phyloP scores from a whole-genome alignment of 2,329 filamentous ascomycete genomes.

The Colletotrichum simmondsii region DNA sequence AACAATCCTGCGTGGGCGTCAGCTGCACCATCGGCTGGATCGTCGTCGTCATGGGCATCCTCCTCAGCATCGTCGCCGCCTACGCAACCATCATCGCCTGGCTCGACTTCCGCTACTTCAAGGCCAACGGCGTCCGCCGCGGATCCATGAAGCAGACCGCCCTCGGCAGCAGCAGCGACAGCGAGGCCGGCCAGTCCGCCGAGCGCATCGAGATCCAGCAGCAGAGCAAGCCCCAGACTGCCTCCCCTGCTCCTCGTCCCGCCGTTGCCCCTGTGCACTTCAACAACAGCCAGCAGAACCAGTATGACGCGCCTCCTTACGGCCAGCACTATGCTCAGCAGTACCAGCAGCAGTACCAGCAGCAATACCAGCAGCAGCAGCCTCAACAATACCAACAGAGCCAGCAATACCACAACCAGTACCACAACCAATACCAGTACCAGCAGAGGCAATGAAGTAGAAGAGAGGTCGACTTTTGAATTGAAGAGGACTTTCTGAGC shows the following conservation, averaged over 20 bases:
- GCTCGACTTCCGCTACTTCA: constrained; percentile 23
- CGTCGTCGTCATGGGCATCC: constrained; percentile 16
- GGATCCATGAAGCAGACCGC: constrained; percentile 4
- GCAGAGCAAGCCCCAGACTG: not conserved
- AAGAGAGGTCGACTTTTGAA: not conserved
- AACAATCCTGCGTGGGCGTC: constrained; percentile 18
- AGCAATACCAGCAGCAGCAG: not conserved
- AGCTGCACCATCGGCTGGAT: constrained; percentile 30
- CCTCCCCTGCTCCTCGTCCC: not conserved
- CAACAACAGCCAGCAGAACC: not conserved
- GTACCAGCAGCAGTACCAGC: not conserved
- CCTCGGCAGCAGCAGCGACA: constrained; percentile 11
- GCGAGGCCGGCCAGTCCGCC: not conserved
- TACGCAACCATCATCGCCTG: constrained; percentile 23
- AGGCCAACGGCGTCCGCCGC: constrained; percentile 13
- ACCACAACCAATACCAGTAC: not conserved
- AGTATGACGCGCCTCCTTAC: not conserved
- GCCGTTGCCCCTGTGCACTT: not conserved
- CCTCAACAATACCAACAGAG: not conserved
- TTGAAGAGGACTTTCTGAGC: not conserved
- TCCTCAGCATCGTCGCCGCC: constrained; percentile 26
- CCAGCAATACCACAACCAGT: not conserved
- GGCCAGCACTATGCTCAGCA: not conserved
- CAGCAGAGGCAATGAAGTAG: not conserved
- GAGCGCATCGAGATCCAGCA: not conserved